These are phyloP conservation scores for Dysphania ambrosioides DNA, from an alignment of 148 eudicot genomes.

Conservation along the genomic window DNA sequence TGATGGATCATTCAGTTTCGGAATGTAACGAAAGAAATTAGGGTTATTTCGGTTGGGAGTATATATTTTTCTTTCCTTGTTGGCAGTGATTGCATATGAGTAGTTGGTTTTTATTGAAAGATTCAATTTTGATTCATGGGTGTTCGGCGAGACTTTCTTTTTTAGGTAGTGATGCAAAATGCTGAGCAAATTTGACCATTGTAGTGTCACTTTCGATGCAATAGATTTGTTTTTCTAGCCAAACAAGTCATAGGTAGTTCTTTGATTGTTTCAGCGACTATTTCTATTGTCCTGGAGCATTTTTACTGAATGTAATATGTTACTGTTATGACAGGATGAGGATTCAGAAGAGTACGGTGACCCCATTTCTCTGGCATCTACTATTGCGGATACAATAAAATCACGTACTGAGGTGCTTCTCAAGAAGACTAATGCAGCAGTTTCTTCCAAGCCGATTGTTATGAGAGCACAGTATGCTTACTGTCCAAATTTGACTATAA, in stretches of 20 bases:
- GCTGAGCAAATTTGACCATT: too few relatives aligned
- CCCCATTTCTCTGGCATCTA: constrained; percentile 60
- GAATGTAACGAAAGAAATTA: too few relatives aligned
- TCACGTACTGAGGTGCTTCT: constrained; percentile 76
- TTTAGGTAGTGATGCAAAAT: too few relatives aligned
- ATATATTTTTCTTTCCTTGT: too few relatives aligned
- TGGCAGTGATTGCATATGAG: too few relatives aligned
- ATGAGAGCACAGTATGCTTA: constrained; percentile 98
- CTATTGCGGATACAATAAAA: constrained; percentile 82
- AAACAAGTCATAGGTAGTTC: background rate
- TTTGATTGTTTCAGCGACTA: too few relatives aligned
- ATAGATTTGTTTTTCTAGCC: too few relatives aligned
- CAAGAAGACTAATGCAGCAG: constrained; percentile 65
- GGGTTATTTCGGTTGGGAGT: too few relatives aligned
- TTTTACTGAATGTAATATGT: constrained; percentile 16
- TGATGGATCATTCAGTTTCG: too few relatives aligned
- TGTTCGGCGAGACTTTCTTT: background rate
- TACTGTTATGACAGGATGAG: constrained; percentile 56
- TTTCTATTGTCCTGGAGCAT: background rate
- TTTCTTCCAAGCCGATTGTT: constrained; percentile 89
- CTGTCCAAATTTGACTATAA: constrained; percentile 94
- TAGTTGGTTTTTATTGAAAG: background rate
- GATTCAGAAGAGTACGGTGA: constrained; percentile 90
- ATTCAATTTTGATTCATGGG: background rate
- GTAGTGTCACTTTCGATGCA: too few relatives aligned